Conservation (phyloP, 768 basidiomycete species). For the Podaxis pistillaris region DNA sequence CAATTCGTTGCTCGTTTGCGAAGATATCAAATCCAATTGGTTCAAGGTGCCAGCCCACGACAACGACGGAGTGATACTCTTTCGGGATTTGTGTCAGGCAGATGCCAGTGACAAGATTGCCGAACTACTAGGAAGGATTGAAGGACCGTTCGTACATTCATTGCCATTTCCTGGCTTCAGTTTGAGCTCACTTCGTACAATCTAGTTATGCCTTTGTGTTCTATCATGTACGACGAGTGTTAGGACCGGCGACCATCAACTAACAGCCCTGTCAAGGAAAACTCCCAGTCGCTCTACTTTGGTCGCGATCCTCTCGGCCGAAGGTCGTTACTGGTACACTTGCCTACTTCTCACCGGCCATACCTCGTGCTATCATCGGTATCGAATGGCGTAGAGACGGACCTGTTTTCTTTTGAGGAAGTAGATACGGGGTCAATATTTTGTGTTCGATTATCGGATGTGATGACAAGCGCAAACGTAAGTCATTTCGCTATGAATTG, state of each 20-base stretch:
- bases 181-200: slow-evolving; percentile 6
- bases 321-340: slow-evolving; percentile 77
- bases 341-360: slow-evolving; percentile 45
- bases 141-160: slow-evolving; percentile 71
- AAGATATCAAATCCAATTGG: background rate
- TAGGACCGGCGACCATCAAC: background rate
- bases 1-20: background rate
- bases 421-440: slow-evolving; percentile 57
- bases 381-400: slow-evolving; percentile 43
- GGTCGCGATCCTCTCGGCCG: slow-evolving; percentile 84
- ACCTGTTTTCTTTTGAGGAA: slow-evolving; percentile 57
- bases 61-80: slow-evolving; percentile 69
- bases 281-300: slow-evolving; percentile 56
- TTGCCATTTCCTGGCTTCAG: background rate
- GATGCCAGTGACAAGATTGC: slow-evolving; percentile 41
- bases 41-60: slow-evolving; percentile 54
- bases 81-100: slow-evolving; percentile 31
- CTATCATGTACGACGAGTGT: slow-evolving; percentile 56
- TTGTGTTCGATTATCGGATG: slow-evolving; percentile 42
- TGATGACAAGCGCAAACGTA: slow-evolving; percentile 15
- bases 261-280: slow-evolving; percentile 31
- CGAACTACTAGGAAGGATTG: slow-evolving; percentile 55
- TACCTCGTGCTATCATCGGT: slow-evolving; percentile 67
- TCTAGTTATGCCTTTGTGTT: slow-evolving; percentile 78
- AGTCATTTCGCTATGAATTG: background rate